phyloP scores from a whole-genome alignment of 345 rosid genomes.

The Euphorbia tirucalli region DNA sequence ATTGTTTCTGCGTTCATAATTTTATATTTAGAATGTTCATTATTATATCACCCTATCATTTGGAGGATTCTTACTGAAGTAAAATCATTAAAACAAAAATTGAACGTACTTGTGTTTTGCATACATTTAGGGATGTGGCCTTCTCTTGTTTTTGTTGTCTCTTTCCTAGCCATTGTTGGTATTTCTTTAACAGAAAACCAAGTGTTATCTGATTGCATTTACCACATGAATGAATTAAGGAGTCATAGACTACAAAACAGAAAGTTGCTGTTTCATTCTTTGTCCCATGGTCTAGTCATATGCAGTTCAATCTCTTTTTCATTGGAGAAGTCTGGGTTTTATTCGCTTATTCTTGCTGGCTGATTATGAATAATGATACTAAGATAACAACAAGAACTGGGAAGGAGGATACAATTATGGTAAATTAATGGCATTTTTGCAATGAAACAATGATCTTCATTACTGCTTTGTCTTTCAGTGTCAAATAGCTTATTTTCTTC shows the following conservation, averaged over 20 bases:
- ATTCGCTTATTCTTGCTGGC: too few species aligned
- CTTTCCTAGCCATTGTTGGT: neutral
- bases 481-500: conserved; percentile 6
- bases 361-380: too few species aligned
- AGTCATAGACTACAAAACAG: too few species aligned
- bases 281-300: too few species aligned
- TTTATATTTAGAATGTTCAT: neutral
- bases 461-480: neutral
- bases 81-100: neutral
- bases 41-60: neutral
- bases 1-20: conserved; percentile 3
- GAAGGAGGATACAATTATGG: neutral
- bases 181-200: neutral
- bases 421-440: neutral
- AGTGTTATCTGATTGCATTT: too few species aligned
- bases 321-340: neutral
- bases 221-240: too few species aligned
- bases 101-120: neutral
- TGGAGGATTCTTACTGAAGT: neutral
- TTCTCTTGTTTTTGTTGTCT: neutral
- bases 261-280: too few species aligned
- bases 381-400: neutral
- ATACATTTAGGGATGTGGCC: neutral
- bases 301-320: too few species aligned
- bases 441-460: neutral